phyloP scores from a whole-genome alignment of 73 alveolate genomes.

The Paraurostyla sp. region DNA sequence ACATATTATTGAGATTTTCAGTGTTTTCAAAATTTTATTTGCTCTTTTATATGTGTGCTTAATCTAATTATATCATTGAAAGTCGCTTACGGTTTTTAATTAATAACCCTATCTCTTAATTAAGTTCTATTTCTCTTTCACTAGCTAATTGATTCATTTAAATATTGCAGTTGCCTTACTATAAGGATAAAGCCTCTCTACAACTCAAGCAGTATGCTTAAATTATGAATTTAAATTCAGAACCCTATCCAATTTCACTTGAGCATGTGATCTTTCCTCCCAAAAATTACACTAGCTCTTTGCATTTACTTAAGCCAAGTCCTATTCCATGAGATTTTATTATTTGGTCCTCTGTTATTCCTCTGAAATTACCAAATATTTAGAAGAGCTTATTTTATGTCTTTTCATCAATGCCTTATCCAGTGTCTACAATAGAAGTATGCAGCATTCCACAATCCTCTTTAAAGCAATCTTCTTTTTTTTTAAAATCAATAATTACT shows the following conservation, averaged over 20 bases:
- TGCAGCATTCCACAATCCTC: background rate
- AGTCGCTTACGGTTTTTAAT: too few relatives aligned
- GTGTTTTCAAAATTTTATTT: too few relatives aligned
- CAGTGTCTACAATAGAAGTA: constrained; percentile 33
- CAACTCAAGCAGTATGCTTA: too few relatives aligned
- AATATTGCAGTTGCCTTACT: too few relatives aligned
- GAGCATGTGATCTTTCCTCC: constrained; percentile 31
- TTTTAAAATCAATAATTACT: background rate
- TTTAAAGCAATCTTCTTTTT: background rate
- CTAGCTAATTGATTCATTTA: too few relatives aligned
- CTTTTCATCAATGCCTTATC: constrained; percentile 23
- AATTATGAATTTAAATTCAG: too few relatives aligned
- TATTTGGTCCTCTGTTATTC: background rate
- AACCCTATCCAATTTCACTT: background rate
- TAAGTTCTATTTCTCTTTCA: too few relatives aligned
- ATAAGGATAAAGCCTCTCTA: too few relatives aligned
- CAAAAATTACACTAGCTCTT: background rate
- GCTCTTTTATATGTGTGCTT: too few relatives aligned
- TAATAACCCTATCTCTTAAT: too few relatives aligned
- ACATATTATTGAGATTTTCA: too few relatives aligned
- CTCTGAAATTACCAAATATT: constrained; percentile 18
- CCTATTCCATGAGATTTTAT: constrained; percentile 51
- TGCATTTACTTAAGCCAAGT: constrained; percentile 51
- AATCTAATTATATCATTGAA: too few relatives aligned
- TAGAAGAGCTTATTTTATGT: background rate